A percentile compares a stretch with the other conserved stretches of the same genome.
These are phyloP conservation scores for Niveomyces coronatus DNA, from an alignment of 2,329 filamentous ascomycete species.

Conservation along the genomic window DNA sequence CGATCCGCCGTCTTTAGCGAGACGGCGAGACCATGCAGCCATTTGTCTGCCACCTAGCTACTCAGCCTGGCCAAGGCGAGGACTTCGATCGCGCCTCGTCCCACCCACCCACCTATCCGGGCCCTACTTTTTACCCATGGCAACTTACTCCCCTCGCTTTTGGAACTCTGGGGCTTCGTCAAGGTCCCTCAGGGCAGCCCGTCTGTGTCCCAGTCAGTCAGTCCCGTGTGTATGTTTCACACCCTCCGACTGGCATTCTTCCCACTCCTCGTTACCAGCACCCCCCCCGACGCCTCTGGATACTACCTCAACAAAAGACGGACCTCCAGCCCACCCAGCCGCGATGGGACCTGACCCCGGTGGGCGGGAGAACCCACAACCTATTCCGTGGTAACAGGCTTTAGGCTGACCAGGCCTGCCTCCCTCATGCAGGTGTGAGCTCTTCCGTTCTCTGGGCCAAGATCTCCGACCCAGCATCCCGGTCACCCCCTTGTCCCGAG, in stretches of 20 bases:
- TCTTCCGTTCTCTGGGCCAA: conserved; percentile 10
- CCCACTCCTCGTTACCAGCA: conserved; percentile 1
- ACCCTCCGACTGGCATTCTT: background rate
- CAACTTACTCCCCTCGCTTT: too few relatives aligned
- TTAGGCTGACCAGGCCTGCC: too few relatives aligned
- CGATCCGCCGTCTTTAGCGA: too few relatives aligned
- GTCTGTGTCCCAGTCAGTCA: conserved; percentile 2
- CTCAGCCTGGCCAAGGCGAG: background rate
- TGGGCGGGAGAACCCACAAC: conserved; percentile 1
- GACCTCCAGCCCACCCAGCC: conserved; percentile 6
- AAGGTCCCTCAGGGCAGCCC: too few relatives aligned
- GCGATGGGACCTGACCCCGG: conserved; percentile 7
- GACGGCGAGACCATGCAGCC: conserved; percentile 1
- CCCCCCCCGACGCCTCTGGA: conserved; percentile 5
- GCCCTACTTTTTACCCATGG: background rate
- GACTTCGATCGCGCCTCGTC: conserved; percentile 8
- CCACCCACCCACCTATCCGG: conserved; percentile 4
- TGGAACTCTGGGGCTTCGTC: background rate
- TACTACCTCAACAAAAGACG: conserved; percentile 9
- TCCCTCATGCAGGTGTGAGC: conserved; percentile 11
- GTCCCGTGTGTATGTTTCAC: background rate
- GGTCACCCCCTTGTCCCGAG: conserved; percentile 9
- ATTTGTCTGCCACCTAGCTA: background rate
- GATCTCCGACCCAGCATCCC: conserved; percentile 11
- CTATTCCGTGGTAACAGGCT: too few relatives aligned